Evolutionary conservation across 2,329 filamentous ascomycete species (phyloP).

Genomic region (Ascochyta pisi): DNA sequence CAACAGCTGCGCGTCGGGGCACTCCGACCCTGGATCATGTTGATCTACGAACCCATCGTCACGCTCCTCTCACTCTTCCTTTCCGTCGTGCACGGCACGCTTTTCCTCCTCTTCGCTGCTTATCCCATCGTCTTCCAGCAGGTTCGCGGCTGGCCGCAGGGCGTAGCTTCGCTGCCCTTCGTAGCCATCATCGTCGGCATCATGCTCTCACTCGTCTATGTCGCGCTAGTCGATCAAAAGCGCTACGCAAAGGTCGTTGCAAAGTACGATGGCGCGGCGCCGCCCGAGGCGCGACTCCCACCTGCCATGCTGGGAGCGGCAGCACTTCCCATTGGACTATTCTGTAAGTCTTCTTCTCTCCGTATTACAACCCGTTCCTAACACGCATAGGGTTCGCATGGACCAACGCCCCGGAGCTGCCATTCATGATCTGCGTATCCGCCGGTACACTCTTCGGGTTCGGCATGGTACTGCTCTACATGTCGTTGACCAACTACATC

Average conservation of each 20-base stretch:
- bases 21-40: conserved; percentile 60
- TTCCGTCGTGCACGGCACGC: conserved; percentile 24
- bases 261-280: conserved; percentile 52
- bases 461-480: conserved; percentile 43
- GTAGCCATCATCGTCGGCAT: conserved; percentile 67
- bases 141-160: conserved; percentile 61
- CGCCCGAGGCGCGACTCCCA: conserved; percentile 59
- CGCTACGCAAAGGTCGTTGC: conserved; percentile 24
- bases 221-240: conserved; percentile 25
- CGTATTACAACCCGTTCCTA: not conserved
- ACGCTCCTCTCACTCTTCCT: conserved; percentile 21
- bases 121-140: conserved; percentile 64
- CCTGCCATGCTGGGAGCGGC: conserved; percentile 62
- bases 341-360: conserved; percentile 27
- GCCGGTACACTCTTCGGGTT: conserved; percentile 58
- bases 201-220: conserved; percentile 27
- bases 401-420: conserved; percentile 57
- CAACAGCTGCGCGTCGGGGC: conserved; percentile 66
- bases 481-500: conserved; percentile 68
- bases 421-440: conserved; percentile 61
- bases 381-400: conserved; percentile 56
- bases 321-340: conserved; percentile 56
- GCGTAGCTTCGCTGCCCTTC: conserved; percentile 67
- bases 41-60: conserved; percentile 63
- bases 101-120: conserved; percentile 53